Evolutionary conservation across 2,329 filamentous ascomycete species (phyloP), one percentile per base, ranked within the genome.

Genomic region (Diaporthe amygdali): DNA sequence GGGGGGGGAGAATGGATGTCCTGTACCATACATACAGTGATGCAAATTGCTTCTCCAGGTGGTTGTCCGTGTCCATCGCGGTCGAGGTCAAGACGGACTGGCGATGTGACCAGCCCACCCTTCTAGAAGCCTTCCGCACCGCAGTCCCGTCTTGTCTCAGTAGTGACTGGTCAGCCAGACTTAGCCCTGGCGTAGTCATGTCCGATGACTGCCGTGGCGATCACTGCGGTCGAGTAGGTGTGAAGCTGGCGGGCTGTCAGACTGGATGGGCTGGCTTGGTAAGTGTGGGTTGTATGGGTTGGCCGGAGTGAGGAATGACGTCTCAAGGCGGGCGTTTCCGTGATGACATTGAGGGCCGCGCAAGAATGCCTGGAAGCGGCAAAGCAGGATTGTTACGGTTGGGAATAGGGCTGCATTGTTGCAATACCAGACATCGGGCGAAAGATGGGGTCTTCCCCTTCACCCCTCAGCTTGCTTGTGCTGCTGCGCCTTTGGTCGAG

Each of bases 371-470:
- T 64, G 59, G 59, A 64, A 49, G 59, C 30, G 49, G 66, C 20
- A 41, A n/a, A n/a, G 66, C 32, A 59, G 44, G 44, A 68, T 39
- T 68, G 30, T 15, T 17, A 49, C 27, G 41, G 44, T 69, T 54
- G 49, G 64, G 34, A 49, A 73, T 73, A 73, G 71, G 71, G 71
- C 71, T 73, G 71, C 71, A 73, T 73, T 63, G 69, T 73, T 71
- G 69, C 71, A 71, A 68, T 73, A 41, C 39, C 44, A 59, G 25
- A 68, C 55, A 56, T 68, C 59, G 59, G 59, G 17, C 59, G 59
- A 64, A 64, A 64, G 44, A 64, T 64, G 27, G 44, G 59, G 30
- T 49, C 41, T 9, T 17, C 37, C 20, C 39, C 8, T 22, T 9
- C n/a, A 8, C 22, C 32, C 56, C 55, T 39, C 17, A n/a, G 56